Evolutionary conservation across 139 green algal genomes (phyloP).

Genomic region (Diplosphaera chodatii): DNA sequence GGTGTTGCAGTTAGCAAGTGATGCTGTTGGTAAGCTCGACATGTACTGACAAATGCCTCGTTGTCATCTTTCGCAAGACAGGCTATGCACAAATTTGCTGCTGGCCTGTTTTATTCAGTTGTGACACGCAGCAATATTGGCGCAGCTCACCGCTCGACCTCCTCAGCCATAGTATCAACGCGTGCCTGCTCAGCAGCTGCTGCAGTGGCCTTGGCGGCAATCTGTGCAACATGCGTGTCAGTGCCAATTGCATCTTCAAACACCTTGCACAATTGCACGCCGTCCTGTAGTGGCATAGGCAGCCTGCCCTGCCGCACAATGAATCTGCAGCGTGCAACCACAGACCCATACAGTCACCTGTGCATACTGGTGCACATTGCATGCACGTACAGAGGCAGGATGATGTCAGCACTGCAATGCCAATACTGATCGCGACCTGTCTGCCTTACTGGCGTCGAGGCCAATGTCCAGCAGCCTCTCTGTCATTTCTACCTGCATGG

Average conservation of each 20-base stretch:
- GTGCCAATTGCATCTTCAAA: neutral
- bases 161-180: neutral
- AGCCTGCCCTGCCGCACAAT: neutral
- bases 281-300: neutral
- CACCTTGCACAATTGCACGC: neutral
- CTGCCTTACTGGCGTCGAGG: neutral
- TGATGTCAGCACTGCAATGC: too few species aligned
- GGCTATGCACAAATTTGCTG: too few species aligned
- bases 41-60: too few species aligned
- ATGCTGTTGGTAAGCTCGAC: too few species aligned
- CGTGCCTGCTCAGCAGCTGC: neutral
- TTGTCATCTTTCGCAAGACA: too few species aligned
- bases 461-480: neutral
- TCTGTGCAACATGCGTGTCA: neutral
- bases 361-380: too few species aligned
- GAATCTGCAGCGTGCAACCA: neutral
- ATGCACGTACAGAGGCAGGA: too few species aligned
- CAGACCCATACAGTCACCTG: too few species aligned
- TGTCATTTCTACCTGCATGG: neutral
- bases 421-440: too few species aligned
- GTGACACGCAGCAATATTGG: too few species aligned
- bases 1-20: too few species aligned
- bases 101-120: too few species aligned
- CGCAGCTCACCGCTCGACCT: neutral
- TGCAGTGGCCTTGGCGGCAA: neutral